Evolutionary conservation across 2,329 filamentous ascomycete genomes (phyloP).

Genomic region (Cladobotryum protrusum): DNA sequence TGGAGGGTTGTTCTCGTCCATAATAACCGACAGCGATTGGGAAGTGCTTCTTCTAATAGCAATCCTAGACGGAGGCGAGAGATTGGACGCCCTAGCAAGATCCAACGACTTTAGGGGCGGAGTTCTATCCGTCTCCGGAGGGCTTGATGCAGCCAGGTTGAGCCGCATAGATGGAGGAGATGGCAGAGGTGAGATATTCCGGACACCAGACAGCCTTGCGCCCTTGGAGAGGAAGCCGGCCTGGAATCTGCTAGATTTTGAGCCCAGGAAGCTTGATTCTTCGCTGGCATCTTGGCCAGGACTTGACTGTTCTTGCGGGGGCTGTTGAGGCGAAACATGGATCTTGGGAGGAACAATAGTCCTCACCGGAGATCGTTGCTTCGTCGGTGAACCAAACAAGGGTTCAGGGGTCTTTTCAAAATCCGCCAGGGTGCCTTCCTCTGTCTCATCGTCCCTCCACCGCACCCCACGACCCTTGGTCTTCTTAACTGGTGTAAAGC

Average conservation of each 20-base stretch:
- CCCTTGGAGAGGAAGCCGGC: constrained; percentile 72
- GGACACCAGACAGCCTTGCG: constrained; percentile 28
- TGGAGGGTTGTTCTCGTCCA: constrained; percentile 49
- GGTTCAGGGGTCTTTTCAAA: constrained; percentile 87
- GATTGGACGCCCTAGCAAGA: constrained; percentile 43
- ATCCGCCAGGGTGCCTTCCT: constrained; percentile 79
- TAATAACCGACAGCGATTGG: constrained; percentile 27
- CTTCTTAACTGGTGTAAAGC: constrained; percentile 77
- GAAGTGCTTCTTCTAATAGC: constrained; percentile 15
- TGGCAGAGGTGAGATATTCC: constrained; percentile 57
- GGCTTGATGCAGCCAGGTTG: constrained; percentile 45
- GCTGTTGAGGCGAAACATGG: constrained; percentile 1
- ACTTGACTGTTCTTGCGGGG: constrained; percentile 42
- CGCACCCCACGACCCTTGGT: constrained; percentile 72
- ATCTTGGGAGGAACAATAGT: constrained; percentile 26
- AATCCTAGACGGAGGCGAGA: constrained; percentile 38
- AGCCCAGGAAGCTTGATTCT: constrained; percentile 21
- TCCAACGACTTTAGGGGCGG: constrained; percentile 47
- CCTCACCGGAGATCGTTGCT: constrained; percentile 26
- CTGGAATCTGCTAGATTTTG: constrained; percentile 73
- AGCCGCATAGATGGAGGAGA: constrained; percentile 51
- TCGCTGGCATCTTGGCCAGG: constrained; percentile 53
- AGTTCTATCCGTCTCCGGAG: constrained; percentile 23
- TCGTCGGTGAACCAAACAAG: constrained; percentile 47
- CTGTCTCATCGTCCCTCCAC: constrained; percentile 84